Evolutionary conservation across 2,329 filamentous ascomycete species (phyloP), one percentile per base, ranked within the genome.

Genomic region (Immersiporthe knoxdaviesiana): DNA sequence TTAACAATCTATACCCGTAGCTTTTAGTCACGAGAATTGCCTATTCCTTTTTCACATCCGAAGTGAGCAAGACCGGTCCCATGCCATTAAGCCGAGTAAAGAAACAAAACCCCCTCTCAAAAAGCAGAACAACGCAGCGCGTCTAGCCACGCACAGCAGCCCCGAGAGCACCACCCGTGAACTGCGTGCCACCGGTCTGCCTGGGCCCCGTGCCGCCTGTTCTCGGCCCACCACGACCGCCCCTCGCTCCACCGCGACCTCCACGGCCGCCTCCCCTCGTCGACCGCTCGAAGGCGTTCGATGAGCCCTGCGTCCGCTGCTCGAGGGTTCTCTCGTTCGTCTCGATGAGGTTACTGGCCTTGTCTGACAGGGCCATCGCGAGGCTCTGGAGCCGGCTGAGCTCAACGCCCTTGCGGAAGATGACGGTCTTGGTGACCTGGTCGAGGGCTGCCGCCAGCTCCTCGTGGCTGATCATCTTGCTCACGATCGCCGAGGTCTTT

Each of bases 381-480:
- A 99, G 87, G 80, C 93, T 97, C 84, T 99, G 96, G 73, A 99
- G 89, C 75, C 97, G 90, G 78, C 93, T 97, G 73, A 99, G 89
- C 86, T 99, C 97, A 72, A 99, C 96, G 70, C 96, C 97, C 90
- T 99, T 98, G 82, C 96, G 92, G 92, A 99, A 99, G 84, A 98
- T 96, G 82, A 99, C 93, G 65, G 93, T 97, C 74, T 92, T 91
- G 77, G 97, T 97, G 82, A 99, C 95, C 83, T 99, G 96, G 84
- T 99, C 97, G 37, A 99, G 89, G 50, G 96, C 97, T 58, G 96
- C 96, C 12, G 92, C 93, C 63, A 99, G 90, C 82, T 99, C 96
- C 83, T 99, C 96, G 84, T 99, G 96, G 77, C 94, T 97, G 81
- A 99, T 98, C 96, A 99, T 99, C 86, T 97, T 97, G 87, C 93